Evolutionary conservation across 139 green algal genomes (phyloP).

Genomic region (Mychonastes homosphaera): DNA sequence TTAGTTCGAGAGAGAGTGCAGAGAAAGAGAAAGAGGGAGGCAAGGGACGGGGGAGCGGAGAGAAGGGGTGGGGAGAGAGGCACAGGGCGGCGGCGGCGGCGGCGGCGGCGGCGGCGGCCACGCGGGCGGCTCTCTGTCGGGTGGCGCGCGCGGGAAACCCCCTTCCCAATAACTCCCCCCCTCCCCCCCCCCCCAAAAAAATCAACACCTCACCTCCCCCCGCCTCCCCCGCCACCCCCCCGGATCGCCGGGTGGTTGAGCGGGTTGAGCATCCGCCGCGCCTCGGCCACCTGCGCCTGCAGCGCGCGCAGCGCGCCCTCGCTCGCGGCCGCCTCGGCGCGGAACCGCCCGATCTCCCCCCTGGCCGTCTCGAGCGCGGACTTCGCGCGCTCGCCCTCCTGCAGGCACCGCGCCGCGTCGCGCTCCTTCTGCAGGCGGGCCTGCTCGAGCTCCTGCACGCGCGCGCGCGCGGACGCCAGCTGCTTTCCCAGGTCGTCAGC

Average conservation of each 20-base stretch:
- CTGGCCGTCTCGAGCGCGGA: not conserved
- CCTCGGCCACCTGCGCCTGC: slow-evolving; percentile 2
- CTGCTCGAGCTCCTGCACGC: slow-evolving; percentile 1
- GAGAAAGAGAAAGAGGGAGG: too few species aligned
- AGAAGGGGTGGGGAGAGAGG: too few species aligned
- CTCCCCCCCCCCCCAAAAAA: not conserved
- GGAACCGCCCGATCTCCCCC: slow-evolving; percentile 1
- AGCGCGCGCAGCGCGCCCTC: slow-evolving; percentile 7
- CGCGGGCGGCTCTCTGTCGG: too few species aligned
- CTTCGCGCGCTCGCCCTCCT: too few species aligned
- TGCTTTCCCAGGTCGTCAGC: slow-evolving; percentile 1
- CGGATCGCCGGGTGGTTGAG: slow-evolving; percentile 13
- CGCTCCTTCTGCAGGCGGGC: too few species aligned
- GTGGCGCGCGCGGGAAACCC: too few species aligned
- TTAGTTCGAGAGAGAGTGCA: too few species aligned
- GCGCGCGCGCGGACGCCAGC: slow-evolving; percentile 6
- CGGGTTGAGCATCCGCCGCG: slow-evolving; percentile 12
- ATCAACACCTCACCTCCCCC: slow-evolving; percentile 14
- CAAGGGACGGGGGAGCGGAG: too few species aligned
- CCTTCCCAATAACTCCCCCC: not conserved
- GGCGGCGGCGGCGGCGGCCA: too few species aligned
- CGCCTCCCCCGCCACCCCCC: not conserved
- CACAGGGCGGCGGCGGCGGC: too few species aligned
- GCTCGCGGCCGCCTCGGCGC: slow-evolving; percentile 1
- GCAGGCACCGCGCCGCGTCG: too few species aligned